Conservation (phyloP, 257 asterid species). For the Leonotis leonurus region DNA sequence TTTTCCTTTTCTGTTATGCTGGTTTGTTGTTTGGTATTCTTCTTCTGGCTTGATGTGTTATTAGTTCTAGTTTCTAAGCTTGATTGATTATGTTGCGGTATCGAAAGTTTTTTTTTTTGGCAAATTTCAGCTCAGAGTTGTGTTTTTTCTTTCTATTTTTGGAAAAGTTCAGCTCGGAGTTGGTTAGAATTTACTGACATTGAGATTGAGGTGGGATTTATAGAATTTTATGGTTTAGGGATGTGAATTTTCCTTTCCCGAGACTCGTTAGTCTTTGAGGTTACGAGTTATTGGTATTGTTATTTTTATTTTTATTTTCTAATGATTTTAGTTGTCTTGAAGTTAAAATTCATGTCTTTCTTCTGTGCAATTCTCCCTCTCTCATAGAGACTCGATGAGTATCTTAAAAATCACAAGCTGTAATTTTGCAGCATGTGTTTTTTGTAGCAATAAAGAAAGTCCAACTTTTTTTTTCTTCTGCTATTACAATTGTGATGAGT, state of each 20-base stretch:
- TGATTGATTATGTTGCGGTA: no score
- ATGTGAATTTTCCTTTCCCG: background rate
- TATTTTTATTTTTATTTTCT: background rate
- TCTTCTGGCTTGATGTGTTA: background rate
- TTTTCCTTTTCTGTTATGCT: background rate
- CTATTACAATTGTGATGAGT: background rate
- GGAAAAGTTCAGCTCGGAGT: no score
- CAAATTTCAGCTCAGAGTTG: slow-evolving; percentile 9
- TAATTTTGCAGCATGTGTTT: background rate
- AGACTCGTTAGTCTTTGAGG: background rate
- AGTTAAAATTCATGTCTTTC: background rate
- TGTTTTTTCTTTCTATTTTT: no score
- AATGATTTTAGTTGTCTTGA: background rate
- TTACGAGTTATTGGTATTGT: background rate
- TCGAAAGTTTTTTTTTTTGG: no score
- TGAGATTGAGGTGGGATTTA: slow-evolving; percentile 17
- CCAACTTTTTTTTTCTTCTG: background rate
- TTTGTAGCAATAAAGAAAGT: background rate
- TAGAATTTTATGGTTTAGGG: background rate
- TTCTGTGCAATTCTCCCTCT: background rate
- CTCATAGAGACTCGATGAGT: background rate
- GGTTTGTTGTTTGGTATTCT: background rate
- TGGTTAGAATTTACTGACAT: background rate
- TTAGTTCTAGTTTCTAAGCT: background rate
- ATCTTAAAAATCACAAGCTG: background rate